A percentile compares a stretch with the other conserved stretches of the same genome.
These are phyloP conservation scores for Ambrosiella cleistominuta DNA, from an alignment of 2,329 filamentous ascomycete genomes.

Conservation along the genomic window DNA sequence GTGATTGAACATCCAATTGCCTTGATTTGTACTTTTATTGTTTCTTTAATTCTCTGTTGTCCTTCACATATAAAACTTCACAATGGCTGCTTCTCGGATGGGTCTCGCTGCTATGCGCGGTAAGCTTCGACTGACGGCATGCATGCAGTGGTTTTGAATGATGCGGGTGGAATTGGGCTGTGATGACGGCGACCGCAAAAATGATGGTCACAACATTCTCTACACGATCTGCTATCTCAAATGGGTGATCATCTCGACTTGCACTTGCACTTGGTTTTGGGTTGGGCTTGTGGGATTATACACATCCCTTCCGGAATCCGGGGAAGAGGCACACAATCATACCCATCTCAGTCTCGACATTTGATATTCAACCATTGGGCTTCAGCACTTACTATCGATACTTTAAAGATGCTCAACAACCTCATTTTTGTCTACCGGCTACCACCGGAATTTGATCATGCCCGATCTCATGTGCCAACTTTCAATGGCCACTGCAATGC, in stretches of 20 bases:
- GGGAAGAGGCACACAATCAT: too few species aligned
- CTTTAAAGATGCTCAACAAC: neutral
- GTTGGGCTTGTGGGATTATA: too few species aligned
- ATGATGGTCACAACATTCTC: neutral
- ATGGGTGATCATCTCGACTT: too few species aligned
- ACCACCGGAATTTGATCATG: neutral
- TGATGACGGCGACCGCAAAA: neutral
- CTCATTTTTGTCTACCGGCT: neutral
- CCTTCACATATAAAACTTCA: conserved; percentile 13
- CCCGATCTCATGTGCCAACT: neutral
- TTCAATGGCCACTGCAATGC: neutral
- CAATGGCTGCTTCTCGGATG: conserved; percentile 40
- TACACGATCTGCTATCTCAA: neutral
- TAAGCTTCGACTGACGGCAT: conserved; percentile 17
- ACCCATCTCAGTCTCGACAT: too few species aligned
- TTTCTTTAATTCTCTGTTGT: neutral
- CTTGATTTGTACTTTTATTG: neutral
- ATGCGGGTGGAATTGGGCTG: neutral
- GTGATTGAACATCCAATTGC: neutral
- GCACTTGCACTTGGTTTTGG: too few species aligned
- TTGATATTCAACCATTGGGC: too few species aligned
- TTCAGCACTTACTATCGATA: neutral
- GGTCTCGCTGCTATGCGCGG: conserved; percentile 41
- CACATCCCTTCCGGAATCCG: too few species aligned
- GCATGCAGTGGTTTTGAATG: neutral